Evolutionary conservation across 2,329 filamentous ascomycete genomes (phyloP), one percentile per base, ranked within the genome.

Genomic region (Chaetomium sp.): DNA sequence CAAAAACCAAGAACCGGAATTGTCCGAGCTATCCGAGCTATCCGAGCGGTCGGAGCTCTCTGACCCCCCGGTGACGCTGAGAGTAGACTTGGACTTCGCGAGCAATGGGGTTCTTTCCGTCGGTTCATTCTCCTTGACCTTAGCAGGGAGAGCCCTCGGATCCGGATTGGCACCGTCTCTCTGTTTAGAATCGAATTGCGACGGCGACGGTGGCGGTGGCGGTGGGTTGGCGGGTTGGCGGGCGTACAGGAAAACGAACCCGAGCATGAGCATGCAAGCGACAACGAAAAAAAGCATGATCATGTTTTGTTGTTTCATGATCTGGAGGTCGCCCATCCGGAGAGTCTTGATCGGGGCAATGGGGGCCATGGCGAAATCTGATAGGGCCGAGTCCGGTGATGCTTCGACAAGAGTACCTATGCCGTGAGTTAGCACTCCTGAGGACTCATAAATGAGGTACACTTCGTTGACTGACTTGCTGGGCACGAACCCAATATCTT

Each of bases 311-410:
- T 61, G 21, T 3, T 27, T 27, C 13, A 57, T 21, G 29, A 58
- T 29, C 12, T 38, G 50, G 38, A 50, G 9, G 8, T 50, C 50
- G 16, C n/a, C 58, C 31, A 10, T 21, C 8, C 9, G 23, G 7
- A 27, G 38, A 19, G 25, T 19, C 6, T 13, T 47, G 47, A 47
- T 5, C 9, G 42, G 27, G 12, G 35, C 49, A 21, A 29, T 9
- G n/a, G 42, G 49, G 16, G 55, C 55, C 62, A 63, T 63, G 47
- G 21, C 45, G 49, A 16, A 10, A 27, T 13, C 12, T 50, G 45
- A 3, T 29, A 29, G 6, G 27, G 27, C 6, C 27, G 27, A 6
- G 27, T 29, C 27, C 6, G 27, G 3, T 29, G 27, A 29, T 29
- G 27, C 3, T 6, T 29, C 27, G 3, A 29, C 6, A 29, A 29